phyloP scores from a whole-genome alignment of 352 stramenopile genomes.

The Phytophthora kernoviae region DNA sequence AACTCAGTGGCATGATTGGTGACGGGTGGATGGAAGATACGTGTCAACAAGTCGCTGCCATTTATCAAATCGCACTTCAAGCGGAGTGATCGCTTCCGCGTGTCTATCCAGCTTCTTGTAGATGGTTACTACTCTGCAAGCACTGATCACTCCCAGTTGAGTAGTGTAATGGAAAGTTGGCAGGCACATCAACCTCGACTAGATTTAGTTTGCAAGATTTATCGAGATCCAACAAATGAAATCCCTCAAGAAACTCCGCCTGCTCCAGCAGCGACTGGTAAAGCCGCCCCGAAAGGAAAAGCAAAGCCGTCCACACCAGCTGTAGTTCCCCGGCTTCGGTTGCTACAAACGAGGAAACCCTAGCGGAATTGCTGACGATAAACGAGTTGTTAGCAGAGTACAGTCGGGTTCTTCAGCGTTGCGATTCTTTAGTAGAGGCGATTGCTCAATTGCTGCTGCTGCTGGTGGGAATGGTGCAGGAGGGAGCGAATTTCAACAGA shows the following conservation, averaged over 20 bases:
- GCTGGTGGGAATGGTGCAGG: conserved; percentile 19
- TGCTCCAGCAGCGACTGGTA: conserved; percentile 20
- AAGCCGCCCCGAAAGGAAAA: conserved; percentile 45
- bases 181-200: conserved; percentile 24
- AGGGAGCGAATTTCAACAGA: conserved; percentile 2
- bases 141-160: conserved; percentile 33
- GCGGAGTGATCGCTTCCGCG: conserved; percentile 74
- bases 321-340: conserved; percentile 13
- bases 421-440: conserved; percentile 46
- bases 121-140: conserved; percentile 59
- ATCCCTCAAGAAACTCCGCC: conserved; percentile 18
- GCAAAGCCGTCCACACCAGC: conserved; percentile 32
- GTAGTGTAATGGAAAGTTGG: conserved; percentile 37
- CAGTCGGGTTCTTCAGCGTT: conserved; percentile 48
- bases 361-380: conserved; percentile 36
- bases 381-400: conserved; percentile 53
- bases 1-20: conserved; percentile 44
- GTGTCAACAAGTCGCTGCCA: conserved; percentile 42
- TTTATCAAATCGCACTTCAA: conserved; percentile 66
- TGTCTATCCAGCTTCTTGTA: conserved; percentile 59
- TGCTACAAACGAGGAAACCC: conserved; percentile 19
- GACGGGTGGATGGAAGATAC: conserved; percentile 71
- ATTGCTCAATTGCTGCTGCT: conserved; percentile 16
- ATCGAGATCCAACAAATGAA: conserved; percentile 36
- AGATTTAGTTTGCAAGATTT: conserved; percentile 48